phyloP scores from a whole-genome alignment of 164 flowering plant genomes.

The Houttuynia cordata region DNA sequence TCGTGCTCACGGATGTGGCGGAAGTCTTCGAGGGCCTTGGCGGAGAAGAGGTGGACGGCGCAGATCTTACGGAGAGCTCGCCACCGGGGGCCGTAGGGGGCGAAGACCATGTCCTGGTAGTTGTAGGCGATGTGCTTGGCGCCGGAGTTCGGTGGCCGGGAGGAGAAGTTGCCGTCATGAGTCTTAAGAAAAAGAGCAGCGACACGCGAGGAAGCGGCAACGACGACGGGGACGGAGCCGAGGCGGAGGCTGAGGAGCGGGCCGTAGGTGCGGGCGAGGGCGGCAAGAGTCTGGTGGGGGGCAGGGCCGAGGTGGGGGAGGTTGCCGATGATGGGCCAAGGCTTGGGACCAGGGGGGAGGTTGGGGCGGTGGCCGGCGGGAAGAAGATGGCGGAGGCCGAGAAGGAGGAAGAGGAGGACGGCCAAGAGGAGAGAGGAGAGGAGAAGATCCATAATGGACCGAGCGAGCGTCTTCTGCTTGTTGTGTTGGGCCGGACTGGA shows the following conservation, averaged over 20 bases:
- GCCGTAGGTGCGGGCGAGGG: slow-evolving; percentile 49
- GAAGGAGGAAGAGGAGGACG: neutral
- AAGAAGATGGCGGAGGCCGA: neutral
- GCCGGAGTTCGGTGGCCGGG: slow-evolving; percentile 72
- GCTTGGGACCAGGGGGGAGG: slow-evolving; percentile 75
- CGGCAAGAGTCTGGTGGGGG: slow-evolving; percentile 66
- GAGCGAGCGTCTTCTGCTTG: too few species aligned
- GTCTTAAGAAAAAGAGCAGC: slow-evolving; percentile 61
- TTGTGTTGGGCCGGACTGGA: too few species aligned
- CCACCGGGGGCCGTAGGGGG: slow-evolving; percentile 85
- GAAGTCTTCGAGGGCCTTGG: slow-evolving; percentile 65
- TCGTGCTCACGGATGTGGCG: slow-evolving; percentile 61
- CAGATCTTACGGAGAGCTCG: slow-evolving; percentile 66
- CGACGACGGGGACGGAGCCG: slow-evolving; percentile 67
- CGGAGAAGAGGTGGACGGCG: slow-evolving; percentile 68
- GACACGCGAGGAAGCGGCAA: slow-evolving; percentile 58
- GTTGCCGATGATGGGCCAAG: slow-evolving; percentile 92
- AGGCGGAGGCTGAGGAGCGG: slow-evolving; percentile 65
- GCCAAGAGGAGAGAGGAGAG: neutral
- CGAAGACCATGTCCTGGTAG: slow-evolving; percentile 75
- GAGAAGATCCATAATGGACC: neutral
- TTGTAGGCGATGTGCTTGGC: slow-evolving; percentile 71
- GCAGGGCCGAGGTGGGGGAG: slow-evolving; percentile 63
- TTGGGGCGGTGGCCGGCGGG: slow-evolving; percentile 5
- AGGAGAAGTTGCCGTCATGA: slow-evolving; percentile 67